Base-by-base conservation (phyloP, 257 asterid genomes). In the Nicotiana paniculata region DNA sequence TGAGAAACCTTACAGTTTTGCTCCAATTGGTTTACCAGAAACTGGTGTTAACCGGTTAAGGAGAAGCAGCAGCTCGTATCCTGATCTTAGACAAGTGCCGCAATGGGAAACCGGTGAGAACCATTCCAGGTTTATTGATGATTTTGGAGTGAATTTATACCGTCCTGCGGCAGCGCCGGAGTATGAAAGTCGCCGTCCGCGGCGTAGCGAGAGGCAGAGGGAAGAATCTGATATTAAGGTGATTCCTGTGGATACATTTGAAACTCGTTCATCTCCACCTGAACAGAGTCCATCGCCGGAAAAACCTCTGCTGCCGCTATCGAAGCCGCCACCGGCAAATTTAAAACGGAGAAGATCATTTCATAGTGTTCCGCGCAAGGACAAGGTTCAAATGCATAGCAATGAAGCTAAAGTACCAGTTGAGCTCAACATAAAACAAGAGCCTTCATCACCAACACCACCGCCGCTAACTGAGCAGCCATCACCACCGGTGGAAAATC, bases 31-130 rank as follows among this genome's bases (percentile, higher is more conserved):
- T 12, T n/a, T 82, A 46, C 83, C 86, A 70, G 87, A 64, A 10
- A 76, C 46, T 59, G 89, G 92, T 24, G 85, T 32, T 9, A 83
- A 33, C 82, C 85, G 92, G 79, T 57, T 93, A 88, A 88, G 92
- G 83, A 87, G 98, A 89, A 93, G 84, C 65, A 93, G 95, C n/a
- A 92, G 93, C 26, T 95, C 97, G 16, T 92, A 93, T 82, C 98
- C 99, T 9, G 98, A 95, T 90, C 88, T 92, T 18, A 83, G 95
- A 85, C 92, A 89, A 82, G 93, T 85, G 13, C 75, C 89, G 30
- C 30, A 77, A 77, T 87, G 91, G 98, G 93, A 84, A 74, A 82
- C 86, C 17, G 89, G 85, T 62, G 90, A 84, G 30, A 86, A 75
- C 11, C 85, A 89, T 86, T 79, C 84, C 48, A 89, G 89, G 78